These are phyloP conservation scores for Exophiala calicioides DNA, from an alignment of 2,329 filamentous ascomycete species.

Conservation along the genomic window DNA sequence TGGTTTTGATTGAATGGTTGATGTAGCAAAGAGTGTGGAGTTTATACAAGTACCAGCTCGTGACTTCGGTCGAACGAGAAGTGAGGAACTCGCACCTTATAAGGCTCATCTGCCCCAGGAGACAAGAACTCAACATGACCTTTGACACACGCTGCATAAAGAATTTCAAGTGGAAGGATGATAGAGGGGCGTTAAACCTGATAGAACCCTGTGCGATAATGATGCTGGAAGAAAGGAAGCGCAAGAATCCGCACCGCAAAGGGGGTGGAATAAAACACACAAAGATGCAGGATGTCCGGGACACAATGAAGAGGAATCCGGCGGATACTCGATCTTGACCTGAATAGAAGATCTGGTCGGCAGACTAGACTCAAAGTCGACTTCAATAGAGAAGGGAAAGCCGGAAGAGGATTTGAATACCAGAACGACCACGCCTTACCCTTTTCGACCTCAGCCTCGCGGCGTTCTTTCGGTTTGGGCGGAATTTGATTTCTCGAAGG, in stretches of 20 bases:
- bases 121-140: too few relatives aligned
- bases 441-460: slow-evolving; percentile 1
- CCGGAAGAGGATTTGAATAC: slow-evolving; percentile 15
- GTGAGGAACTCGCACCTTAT: too few relatives aligned
- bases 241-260: slow-evolving; percentile 10
- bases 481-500: background rate
- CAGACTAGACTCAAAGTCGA: slow-evolving; percentile 13
- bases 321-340: slow-evolving; percentile 11
- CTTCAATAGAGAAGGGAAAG: slow-evolving; percentile 13
- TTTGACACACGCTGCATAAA: slow-evolving; percentile 11
- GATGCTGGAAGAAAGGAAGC: slow-evolving; percentile 7
- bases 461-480: background rate
- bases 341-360: slow-evolving; percentile 9
- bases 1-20: slow-evolving; percentile 1
- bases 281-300: slow-evolving; percentile 2
- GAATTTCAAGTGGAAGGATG: slow-evolving; percentile 2
- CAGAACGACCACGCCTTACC: slow-evolving; percentile 11
- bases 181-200: background rate
- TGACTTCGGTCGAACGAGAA: too few relatives aligned
- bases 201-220: background rate
- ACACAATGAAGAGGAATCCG: slow-evolving; percentile 3
- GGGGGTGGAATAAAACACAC: slow-evolving; percentile 13
- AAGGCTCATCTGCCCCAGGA: too few relatives aligned
- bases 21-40: too few relatives aligned
- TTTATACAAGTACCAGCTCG: too few relatives aligned